Evolutionary conservation across 2,329 filamentous ascomycete genomes (phyloP).

Genomic region (Helotiales sp.): DNA sequence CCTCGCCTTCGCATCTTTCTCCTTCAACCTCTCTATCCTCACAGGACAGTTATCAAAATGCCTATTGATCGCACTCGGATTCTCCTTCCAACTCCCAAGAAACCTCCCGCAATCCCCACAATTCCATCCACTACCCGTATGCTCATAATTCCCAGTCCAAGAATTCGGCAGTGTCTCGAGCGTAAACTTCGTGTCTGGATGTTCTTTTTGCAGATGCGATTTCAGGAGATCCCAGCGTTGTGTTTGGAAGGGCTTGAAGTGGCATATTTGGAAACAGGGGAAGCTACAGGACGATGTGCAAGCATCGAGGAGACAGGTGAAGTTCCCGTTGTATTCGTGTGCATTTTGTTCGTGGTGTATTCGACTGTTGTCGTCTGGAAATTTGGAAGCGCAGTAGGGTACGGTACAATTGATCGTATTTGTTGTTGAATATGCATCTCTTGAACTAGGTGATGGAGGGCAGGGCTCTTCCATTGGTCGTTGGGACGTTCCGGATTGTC

Average conservation of each 20-base stretch:
- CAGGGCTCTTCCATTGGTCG: not conserved
- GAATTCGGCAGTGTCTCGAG: not conserved
- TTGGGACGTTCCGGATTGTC: not conserved
- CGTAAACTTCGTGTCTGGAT: not conserved
- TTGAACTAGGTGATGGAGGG: not conserved
- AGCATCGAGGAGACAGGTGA: slow-evolving; percentile 16
- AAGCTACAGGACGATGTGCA: slow-evolving; percentile 16
- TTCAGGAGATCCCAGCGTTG: slow-evolving; percentile 5
- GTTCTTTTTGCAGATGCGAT: slow-evolving; percentile 4
- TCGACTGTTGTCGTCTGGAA: not conserved
- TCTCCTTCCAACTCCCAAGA: slow-evolving; percentile 8
- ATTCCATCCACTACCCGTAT: not conserved
- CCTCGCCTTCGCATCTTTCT: not conserved
- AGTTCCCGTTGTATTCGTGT: not conserved
- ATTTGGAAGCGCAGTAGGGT: not conserved
- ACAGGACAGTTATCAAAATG: slow-evolving; percentile 9
- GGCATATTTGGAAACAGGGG: slow-evolving; percentile 11
- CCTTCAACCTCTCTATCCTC: not conserved
- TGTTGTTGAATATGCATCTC: not conserved
- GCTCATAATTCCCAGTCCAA: slow-evolving; percentile 11
- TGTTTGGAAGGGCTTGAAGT: slow-evolving; percentile 9
- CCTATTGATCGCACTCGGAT: not conserved
- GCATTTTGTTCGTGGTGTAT: not conserved
- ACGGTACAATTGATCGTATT: not conserved
- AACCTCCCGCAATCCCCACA: not conserved